Base-by-base conservation (phyloP, 495 filamentous ascomycete genomes). In the Neurospora sp. region DNA sequence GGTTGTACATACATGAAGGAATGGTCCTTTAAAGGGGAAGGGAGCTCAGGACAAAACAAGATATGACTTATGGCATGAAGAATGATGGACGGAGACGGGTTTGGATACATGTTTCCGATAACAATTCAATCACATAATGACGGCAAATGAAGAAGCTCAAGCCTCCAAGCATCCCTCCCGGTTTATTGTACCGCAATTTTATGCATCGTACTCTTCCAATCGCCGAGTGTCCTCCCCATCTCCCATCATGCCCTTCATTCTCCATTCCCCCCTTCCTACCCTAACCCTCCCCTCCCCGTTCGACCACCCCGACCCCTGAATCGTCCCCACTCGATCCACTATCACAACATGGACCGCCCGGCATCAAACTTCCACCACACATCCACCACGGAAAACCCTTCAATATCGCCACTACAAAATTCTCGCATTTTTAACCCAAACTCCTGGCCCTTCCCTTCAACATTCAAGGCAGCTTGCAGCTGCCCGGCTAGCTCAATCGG, bases 401-500 rank as follows among this genome's bases (percentile, higher is more conserved):
- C 23, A 0, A 60, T 0, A 14, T 23, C 20, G 49, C 49, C 49
- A 60, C 20, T 5, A 23, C 27, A 14, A 7, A 27, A 27, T 54
- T 27, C 46, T 27, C 20, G 20, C 46, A 27, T 11, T 23, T 5
- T 23, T 27, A 27, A 1, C 1, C 20, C 11, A 1, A 27, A 3
- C 2, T 14, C 5, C 20, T 4, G 3, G 1, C 3, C 3, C 0
- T 0, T 5, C 20, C 20, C 1, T 27, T 31, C 49, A 60, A 60
- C 10, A 31, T 7, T 12, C 46, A 60, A 60, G 23, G 49, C 49
- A 31, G 46, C 20, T 54, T 23, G 46, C 46, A 60, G 23, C 49
- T 31, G 70, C 70, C 70, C 70, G 77, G 87, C 86, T 90, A 90
- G 88, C 88, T 90, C 88, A 90, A 90, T 90, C 87, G 87, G 88